Percentiles rank a stretch among this genome's conserved stretches.
Evolutionary conservation across 306 rosid genomes (phyloP).

Genomic region (Malus sylvestris): DNA sequence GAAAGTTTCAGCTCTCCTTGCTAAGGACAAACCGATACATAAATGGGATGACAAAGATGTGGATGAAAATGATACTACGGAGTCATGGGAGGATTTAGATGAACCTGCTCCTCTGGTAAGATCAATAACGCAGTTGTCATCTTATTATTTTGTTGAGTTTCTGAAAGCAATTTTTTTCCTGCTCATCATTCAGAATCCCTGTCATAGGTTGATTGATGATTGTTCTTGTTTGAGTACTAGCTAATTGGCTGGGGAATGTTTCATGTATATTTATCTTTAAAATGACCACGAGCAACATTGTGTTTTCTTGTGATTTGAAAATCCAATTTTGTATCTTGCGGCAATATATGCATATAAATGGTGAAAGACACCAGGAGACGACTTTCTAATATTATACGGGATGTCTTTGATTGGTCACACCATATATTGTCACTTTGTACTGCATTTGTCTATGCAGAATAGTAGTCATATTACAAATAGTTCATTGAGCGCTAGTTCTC

Average conservation of each 20-base stretch:
- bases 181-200: neutral
- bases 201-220: neutral
- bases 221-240: neutral
- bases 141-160: neutral
- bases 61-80: slow-evolving; percentile 77
- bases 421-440: neutral
- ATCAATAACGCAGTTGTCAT: neutral
- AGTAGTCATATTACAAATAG: neutral
- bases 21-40: slow-evolving; percentile 45
- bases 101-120: slow-evolving; percentile 69
- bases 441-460: neutral
- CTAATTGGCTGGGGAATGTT: neutral
- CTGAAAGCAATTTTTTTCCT: neutral
- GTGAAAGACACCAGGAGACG: neutral
- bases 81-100: slow-evolving; percentile 93
- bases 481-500: neutral
- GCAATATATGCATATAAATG: neutral
- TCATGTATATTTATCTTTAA: neutral
- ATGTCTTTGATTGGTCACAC: neutral
- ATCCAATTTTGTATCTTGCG: neutral
- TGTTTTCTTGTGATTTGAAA: neutral
- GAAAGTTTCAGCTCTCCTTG: slow-evolving; percentile 29
- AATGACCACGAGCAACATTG: neutral
- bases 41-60: slow-evolving; percentile 91
- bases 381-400: neutral